Base-by-base conservation (phyloP, 2,329 filamentous ascomycete genomes). In the Xylaria multiplex region DNA sequence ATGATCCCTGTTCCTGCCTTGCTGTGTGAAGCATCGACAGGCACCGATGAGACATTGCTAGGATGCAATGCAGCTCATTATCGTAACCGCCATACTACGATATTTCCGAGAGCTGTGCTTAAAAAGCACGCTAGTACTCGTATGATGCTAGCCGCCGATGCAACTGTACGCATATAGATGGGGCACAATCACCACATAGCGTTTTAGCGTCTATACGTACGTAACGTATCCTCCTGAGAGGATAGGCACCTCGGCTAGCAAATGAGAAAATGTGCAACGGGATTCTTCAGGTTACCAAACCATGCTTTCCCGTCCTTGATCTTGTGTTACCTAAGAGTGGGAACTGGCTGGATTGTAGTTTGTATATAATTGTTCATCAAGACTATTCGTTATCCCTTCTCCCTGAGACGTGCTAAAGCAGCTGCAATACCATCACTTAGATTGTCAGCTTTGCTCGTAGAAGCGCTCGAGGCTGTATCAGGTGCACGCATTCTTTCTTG, bases 341-440 rank as follows among this genome's bases (percentile, higher is more conserved):
- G n/a, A 46, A 35, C 2, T 30, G 9, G 32, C n/a, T 46, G 35
- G 40, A 13, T 43, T 13, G 46, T 58, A 9, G 42, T 54, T 49
- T 16, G 35, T 52, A 40, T 40, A 45, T 30, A 16, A 30, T 46
- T 5, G n/a, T 46, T 64, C 60, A 54, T 45, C 11, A 46, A 37
- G 5, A 1, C 40, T 49, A 30, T 30, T 13, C 8, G 61, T 74
- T 67, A 76, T 30, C 79, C 79, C 32, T 79, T 79, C 61, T 88
- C 80, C 62, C 87, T 81, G 27, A 91, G 76, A 69, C 80, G 88
- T 7, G 87, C 87, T 66, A 91, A 74, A 16, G 88, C 88, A 37
- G 86, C 86, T 52, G 88, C 86, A 53, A 91, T 78, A 2, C 88
- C 87, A 52, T 83, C 86, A 66, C 83, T 83, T 5, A 90, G 77